A percentile compares a stretch with the other conserved stretches of the same genome.
Conservation (phyloP, 2,329 filamentous ascomycete species). For the Chrysoporthe cubensis region DNA sequence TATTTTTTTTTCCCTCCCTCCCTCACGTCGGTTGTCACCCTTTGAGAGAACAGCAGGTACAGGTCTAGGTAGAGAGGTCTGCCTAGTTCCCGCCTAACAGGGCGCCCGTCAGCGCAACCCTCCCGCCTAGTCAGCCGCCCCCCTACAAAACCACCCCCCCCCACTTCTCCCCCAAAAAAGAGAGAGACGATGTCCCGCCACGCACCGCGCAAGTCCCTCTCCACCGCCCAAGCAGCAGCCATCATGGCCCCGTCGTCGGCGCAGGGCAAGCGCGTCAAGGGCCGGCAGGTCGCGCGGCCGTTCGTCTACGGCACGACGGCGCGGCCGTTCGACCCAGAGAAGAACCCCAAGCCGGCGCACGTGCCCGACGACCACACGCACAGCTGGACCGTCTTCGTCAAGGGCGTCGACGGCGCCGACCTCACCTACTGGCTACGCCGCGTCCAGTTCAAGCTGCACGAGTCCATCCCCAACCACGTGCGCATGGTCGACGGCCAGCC, state of each 20-base stretch:
- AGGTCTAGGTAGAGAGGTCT: no score
- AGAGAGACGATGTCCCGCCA: conserved; percentile 24
- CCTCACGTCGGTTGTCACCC: background rate
- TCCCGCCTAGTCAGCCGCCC: conserved; percentile 2
- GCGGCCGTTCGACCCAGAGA: conserved; percentile 73
- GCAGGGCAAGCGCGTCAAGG: conserved; percentile 66
- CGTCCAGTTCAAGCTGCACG: conserved; percentile 97
- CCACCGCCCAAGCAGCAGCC: conserved; percentile 19
- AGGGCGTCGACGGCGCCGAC: conserved; percentile 85
- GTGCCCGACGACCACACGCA: conserved; percentile 92
- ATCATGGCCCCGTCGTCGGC: conserved; percentile 63
- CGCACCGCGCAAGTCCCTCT: conserved; percentile 20
- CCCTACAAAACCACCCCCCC: conserved; percentile 7
- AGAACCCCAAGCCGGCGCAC: conserved; percentile 75
- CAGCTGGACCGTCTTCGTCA: conserved; percentile 94
- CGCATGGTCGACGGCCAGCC: conserved; percentile 78
- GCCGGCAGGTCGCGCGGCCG: conserved; percentile 65
- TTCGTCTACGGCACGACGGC: conserved; percentile 82
- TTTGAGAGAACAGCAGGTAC: background rate
- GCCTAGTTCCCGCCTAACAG: conserved; percentile 6
- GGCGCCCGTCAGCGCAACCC: background rate
- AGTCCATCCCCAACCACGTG: conserved; percentile 90
- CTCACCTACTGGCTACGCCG: conserved; percentile 96
- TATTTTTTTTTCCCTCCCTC: background rate
- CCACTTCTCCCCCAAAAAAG: conserved; percentile 18